Evolutionary conservation across 768 basidiomycete genomes (phyloP).

Genomic region (Auriscalpium microsporum): DNA sequence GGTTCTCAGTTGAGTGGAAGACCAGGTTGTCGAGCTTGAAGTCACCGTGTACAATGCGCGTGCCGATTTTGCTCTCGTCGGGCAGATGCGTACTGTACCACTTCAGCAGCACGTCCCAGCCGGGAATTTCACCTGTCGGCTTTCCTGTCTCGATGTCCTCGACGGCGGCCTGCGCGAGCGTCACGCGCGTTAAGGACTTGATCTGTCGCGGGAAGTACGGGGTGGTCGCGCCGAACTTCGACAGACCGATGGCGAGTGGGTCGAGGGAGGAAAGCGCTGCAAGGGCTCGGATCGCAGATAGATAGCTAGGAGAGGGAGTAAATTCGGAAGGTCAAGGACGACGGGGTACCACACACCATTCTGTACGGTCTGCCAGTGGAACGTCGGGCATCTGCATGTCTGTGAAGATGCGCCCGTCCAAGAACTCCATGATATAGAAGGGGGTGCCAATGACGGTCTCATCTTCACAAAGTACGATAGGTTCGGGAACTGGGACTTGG

Average conservation of each 20-base stretch:
- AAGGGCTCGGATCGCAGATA: constrained; percentile 65
- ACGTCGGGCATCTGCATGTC: constrained; percentile 72
- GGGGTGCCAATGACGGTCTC: constrained; percentile 70
- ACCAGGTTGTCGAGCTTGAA: constrained; percentile 97
- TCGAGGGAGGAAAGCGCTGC: constrained; percentile 57
- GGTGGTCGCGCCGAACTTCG: constrained; percentile 60
- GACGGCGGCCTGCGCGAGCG: constrained; percentile 64
- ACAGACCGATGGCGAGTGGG: constrained; percentile 59
- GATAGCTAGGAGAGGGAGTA: constrained; percentile 47
- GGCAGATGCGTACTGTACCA: constrained; percentile 77
- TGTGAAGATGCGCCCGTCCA: constrained; percentile 91
- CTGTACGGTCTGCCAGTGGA: constrained; percentile 47
- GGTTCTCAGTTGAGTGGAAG: constrained; percentile 87
- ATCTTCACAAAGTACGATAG: constrained; percentile 79
- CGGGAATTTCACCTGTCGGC: constrained; percentile 64
- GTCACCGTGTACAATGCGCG: constrained; percentile 93
- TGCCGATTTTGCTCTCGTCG: constrained; percentile 64
- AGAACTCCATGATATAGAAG: constrained; percentile 95
- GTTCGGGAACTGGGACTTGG: constrained; percentile 77
- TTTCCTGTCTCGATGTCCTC: constrained; percentile 56
- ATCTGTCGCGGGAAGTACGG: constrained; percentile 93
- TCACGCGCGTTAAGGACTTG: constrained; percentile 77
- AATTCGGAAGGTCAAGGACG: not conserved
- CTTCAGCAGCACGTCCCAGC: constrained; percentile 56
- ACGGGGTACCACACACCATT: constrained; percentile 46